Conservation (phyloP, 352 stramenopile genomes). For the Phytophthora gonapodyides region DNA sequence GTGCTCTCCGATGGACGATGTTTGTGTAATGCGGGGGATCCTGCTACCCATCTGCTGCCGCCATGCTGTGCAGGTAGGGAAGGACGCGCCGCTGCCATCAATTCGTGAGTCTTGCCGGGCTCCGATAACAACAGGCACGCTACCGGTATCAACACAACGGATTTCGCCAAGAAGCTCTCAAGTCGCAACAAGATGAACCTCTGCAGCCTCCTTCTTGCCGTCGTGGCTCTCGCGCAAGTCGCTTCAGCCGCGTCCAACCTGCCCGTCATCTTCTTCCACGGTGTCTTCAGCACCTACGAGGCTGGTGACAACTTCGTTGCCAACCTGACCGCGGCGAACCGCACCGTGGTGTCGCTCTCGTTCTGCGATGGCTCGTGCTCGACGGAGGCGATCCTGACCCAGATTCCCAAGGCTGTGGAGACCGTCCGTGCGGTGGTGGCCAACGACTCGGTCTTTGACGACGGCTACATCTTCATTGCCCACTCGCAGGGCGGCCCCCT, state of each 20-base stretch:
- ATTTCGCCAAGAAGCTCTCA: conserved; percentile 23
- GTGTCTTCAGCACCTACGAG: conserved; percentile 23
- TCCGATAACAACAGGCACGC: too few relatives aligned
- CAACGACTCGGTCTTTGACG: conserved; percentile 32
- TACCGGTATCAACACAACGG: conserved; percentile 15
- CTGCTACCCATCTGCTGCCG: conserved; percentile 12
- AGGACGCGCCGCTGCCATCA: conserved; percentile 14
- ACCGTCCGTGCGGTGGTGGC: conserved; percentile 32
- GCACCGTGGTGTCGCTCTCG: conserved; percentile 33
- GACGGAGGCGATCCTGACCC: conserved; percentile 17
- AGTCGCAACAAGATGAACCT: conserved; percentile 12
- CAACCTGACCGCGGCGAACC: conserved; percentile 33
- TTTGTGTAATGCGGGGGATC: conserved; percentile 11
- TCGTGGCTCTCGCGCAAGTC: conserved; percentile 11
- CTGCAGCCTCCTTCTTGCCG: conserved; percentile 15
- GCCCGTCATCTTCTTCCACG: conserved; percentile 48
- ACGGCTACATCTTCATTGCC: conserved; percentile 52
- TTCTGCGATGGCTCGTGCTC: conserved; percentile 38
- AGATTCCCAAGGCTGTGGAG: conserved; percentile 35
- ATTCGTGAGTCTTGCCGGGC: conserved; percentile 5
- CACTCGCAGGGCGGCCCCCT: conserved; percentile 45
- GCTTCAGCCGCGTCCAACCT: conserved; percentile 19
- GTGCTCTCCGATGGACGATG: conserved; percentile 3
- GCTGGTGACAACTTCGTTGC: conserved; percentile 23
- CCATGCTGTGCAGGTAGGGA: conserved; percentile 11